Evolutionary conservation across 805 yeast genomes (phyloP).

Genomic region (Candida taoyuanica): DNA sequence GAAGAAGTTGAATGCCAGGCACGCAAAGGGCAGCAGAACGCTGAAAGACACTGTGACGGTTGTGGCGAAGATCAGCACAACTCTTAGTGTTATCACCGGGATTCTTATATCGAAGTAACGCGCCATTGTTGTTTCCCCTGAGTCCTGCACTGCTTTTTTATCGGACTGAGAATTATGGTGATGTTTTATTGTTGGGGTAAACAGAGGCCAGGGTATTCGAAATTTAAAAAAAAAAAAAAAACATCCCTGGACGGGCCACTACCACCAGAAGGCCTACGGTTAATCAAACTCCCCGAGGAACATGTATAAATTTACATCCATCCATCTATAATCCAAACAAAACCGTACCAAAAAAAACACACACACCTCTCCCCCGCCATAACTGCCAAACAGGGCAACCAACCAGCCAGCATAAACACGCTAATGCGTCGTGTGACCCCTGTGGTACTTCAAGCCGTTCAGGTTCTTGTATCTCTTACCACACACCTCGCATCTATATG

Average conservation of each 20-base stretch:
- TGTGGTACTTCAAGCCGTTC: constrained; percentile 93
- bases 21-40: constrained; percentile 21
- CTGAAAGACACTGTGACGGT: constrained; percentile 13
- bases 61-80: constrained; percentile 15
- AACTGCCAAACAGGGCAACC: neutral
- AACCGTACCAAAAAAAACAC: neutral
- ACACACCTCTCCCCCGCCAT: too few relatives aligned
- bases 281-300: too few relatives aligned
- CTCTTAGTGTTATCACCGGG: constrained; percentile 24
- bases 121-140: constrained; percentile 1
- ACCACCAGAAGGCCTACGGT: too few relatives aligned
- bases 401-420: neutral
- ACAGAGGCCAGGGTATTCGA: too few relatives aligned
- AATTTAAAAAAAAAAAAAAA: too few relatives aligned
- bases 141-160: neutral
- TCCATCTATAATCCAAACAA: neutral
- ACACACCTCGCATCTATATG: constrained; percentile 96
- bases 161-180: neutral
- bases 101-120: constrained; percentile 18
- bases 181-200: neutral
- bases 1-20: constrained; percentile 24
- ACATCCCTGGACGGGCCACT: neutral
- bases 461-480: constrained; percentile 95
- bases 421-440: constrained; percentile 96
- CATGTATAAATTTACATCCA: neutral